Base-by-base conservation (phyloP, 768 basidiomycete species). In the Lactarius deliciosus region DNA sequence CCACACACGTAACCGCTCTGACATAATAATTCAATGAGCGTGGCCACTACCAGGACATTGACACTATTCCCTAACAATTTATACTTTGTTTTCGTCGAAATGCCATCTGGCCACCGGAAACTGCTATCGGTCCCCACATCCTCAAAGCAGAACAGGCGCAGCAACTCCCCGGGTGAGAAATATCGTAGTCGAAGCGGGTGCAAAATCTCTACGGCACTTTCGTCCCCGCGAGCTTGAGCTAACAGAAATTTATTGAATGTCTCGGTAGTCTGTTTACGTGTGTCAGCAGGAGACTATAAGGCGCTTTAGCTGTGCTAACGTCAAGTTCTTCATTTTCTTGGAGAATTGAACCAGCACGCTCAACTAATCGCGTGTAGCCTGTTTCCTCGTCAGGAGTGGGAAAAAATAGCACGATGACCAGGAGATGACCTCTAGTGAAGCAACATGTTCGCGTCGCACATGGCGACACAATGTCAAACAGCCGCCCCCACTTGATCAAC, bases 61-160 rank as follows among this genome's bases (percentile, higher is more conserved):
- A 93, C 86, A 64, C 91, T 92, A 74, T 93, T 94, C 20, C 92
- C 92, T 63, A 93, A 87, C 34, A 92, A 78, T 57, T 85, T 82
- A 69, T 93, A 92, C 73, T 86, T 87, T 11, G 88, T 85, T 75
- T 90, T 92, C 1, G 73, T 81, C 3, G 89, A 86, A 11, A 90
- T 75, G 2, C 74, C 74, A 8, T 74, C 70, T 5, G 91, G 90
- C 90, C 91, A 94, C n/a, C 74, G 64, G 70, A 92, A 89, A 11
- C 58, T 22, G 36, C 47, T 50, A 20, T 58, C 8, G 32, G 53
- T 60, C 20, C 57, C 61, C 10, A 65, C 4, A 64, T 76, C 75
- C 10, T 80, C 78, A 67, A 92, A 88, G 63, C 81, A 79, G 72
- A 90, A 90, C 11, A 92, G 76, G 9, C 87, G 83, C 36, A 93